phyloP scores from a whole-genome alignment of 2,329 filamentous ascomycete species.

The Cercospora sojina region DNA sequence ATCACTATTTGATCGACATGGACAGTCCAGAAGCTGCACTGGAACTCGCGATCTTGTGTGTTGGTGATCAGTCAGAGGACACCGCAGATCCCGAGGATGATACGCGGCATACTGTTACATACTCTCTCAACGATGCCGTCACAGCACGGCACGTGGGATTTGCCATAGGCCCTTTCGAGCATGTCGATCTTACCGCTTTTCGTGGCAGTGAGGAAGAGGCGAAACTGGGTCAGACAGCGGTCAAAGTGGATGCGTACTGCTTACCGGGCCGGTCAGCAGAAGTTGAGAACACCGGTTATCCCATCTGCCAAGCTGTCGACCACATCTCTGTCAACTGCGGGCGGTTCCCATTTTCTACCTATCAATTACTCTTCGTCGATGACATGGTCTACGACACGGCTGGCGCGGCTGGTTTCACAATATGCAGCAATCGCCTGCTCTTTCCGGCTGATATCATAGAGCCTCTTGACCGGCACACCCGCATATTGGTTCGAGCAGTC shows the following conservation, averaged over 20 bases:
- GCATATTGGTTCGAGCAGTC: constrained; percentile 76
- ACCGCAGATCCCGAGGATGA: constrained; percentile 71
- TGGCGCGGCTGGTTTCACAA: constrained; percentile 76
- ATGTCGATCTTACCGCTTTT: constrained; percentile 78
- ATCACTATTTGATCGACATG: constrained; percentile 46
- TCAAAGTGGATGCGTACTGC: constrained; percentile 89
- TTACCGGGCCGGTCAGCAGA: constrained; percentile 79
- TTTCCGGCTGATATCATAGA: constrained; percentile 85
- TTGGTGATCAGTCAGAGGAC: constrained; percentile 84
- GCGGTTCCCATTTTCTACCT: constrained; percentile 86
- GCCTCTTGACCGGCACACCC: constrained; percentile 75
- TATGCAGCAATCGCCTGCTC: constrained; percentile 82
- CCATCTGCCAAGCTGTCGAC: constrained; percentile 84
- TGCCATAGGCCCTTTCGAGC: constrained; percentile 90
- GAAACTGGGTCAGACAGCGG: constrained; percentile 80
- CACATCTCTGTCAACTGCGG: constrained; percentile 86
- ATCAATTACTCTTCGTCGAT: constrained; percentile 92
- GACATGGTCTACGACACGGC: constrained; percentile 75
- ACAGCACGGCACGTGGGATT: constrained; percentile 90
- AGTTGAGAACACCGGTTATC: constrained; percentile 80
- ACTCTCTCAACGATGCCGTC: constrained; percentile 71
- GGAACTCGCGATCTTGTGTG: constrained; percentile 88
- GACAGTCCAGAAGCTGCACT: constrained; percentile 79
- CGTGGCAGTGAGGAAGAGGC: constrained; percentile 89
- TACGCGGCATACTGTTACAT: constrained; percentile 83